phyloP scores from a whole-genome alignment of 495 filamentous ascomycete species.

The Penicillium paradoxum region DNA sequence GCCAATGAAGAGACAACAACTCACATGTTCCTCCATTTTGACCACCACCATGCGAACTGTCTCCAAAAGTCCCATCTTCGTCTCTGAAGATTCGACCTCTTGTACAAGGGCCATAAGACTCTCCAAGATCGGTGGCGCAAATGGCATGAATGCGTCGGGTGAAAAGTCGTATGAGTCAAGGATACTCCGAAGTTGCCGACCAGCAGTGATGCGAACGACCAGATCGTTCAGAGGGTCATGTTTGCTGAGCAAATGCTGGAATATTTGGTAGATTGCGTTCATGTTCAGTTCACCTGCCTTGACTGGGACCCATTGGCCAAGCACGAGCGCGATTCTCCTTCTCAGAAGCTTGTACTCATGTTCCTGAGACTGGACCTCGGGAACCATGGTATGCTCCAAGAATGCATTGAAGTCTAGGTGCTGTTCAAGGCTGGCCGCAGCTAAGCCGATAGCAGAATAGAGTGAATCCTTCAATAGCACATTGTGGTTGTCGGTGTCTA shows the following conservation, averaged over 20 bases:
- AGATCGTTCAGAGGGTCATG: slow-evolving; percentile 78
- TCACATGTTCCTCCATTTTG: slow-evolving; percentile 70
- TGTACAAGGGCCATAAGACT: slow-evolving; percentile 69
- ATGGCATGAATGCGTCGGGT: slow-evolving; percentile 64
- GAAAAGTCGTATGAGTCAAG: slow-evolving; percentile 82
- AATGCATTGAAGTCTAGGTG: slow-evolving; percentile 78
- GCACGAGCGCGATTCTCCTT: slow-evolving; percentile 76
- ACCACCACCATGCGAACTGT: slow-evolving; percentile 76
- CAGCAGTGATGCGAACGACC: slow-evolving; percentile 87
- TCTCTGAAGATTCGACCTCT: slow-evolving; percentile 79
- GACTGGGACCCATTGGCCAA: slow-evolving; percentile 85
- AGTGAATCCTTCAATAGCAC: slow-evolving; percentile 86
- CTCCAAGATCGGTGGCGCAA: slow-evolving; percentile 61
- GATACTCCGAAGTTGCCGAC: slow-evolving; percentile 70
- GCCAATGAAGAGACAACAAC: slow-evolving; percentile 1
- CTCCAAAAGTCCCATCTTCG: slow-evolving; percentile 78
- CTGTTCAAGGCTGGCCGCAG: slow-evolving; percentile 66
- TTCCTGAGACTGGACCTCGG: slow-evolving; percentile 71
- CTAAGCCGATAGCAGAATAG: slow-evolving; percentile 85
- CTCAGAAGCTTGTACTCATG: slow-evolving; percentile 82
- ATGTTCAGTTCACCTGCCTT: slow-evolving; percentile 58
- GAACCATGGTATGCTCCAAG: slow-evolving; percentile 64
- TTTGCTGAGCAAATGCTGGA: slow-evolving; percentile 76
- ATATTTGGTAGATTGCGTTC: slow-evolving; percentile 79
- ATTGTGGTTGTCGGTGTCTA: slow-evolving; percentile 56